phyloP scores from a whole-genome alignment of 2,329 filamentous ascomycete species.

The Aureobasidium sp. region DNA sequence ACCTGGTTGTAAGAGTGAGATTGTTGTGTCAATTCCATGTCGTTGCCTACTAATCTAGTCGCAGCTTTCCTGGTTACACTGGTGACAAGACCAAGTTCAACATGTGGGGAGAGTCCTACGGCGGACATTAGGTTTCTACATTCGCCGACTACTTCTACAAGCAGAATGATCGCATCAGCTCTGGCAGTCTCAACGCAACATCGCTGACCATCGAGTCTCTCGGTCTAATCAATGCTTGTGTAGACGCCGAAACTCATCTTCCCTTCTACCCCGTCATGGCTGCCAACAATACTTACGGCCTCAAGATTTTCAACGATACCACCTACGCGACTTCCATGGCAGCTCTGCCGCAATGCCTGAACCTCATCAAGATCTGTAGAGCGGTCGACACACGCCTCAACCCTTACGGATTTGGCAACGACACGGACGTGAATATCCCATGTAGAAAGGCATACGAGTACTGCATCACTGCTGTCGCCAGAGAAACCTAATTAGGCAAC shows the following conservation, averaged over 20 bases:
- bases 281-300: constrained; percentile 32
- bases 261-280: constrained; percentile 29
- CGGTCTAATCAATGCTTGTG: constrained; percentile 51
- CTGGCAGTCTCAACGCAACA: constrained; percentile 23
- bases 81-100: background rate
- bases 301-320: constrained; percentile 17
- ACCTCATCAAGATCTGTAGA: background rate
- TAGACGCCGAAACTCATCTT: constrained; percentile 40
- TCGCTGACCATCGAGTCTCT: constrained; percentile 44
- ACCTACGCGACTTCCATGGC: background rate
- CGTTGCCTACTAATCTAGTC: background rate
- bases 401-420: background rate
- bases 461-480: background rate
- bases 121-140: background rate
- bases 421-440: background rate
- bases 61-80: background rate
- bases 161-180: constrained; percentile 50
- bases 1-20: constrained; percentile 31
- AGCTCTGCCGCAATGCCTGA: background rate
- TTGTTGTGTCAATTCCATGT: fast-evolving
- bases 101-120: constrained; percentile 2
- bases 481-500: background rate
- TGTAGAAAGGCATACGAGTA: background rate
- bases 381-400: background rate
- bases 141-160: constrained; percentile 37